A percentile compares a stretch with the other conserved stretches of the same genome.
phyloP scores from a whole-genome alignment of 495 filamentous ascomycete species.

The Staphylotrichum longicolle region DNA sequence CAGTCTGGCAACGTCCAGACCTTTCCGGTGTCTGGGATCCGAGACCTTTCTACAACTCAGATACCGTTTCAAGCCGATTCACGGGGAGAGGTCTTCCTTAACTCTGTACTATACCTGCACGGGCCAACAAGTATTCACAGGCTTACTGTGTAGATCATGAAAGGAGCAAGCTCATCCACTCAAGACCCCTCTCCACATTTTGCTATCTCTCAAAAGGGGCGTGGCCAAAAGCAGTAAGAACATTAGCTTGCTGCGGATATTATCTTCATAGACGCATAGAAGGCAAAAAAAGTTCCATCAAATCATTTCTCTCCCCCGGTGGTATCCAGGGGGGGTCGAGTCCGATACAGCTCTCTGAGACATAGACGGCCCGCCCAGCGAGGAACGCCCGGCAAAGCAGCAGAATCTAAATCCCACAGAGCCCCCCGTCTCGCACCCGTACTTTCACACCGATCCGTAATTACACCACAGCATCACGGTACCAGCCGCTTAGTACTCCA shows the following conservation, averaged over 20 bases:
- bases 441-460: constrained; percentile 8
- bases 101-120: too few species aligned
- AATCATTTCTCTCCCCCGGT: neutral
- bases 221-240: constrained; percentile 13
- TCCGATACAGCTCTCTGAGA: too few species aligned
- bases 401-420: neutral
- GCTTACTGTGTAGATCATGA: too few species aligned
- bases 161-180: neutral
- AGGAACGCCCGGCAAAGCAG: neutral
- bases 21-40: too few species aligned
- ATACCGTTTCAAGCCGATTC: too few species aligned
- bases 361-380: too few species aligned
- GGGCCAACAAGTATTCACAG: too few species aligned
- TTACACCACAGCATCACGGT: constrained; percentile 2
- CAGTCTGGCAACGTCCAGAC: too few species aligned
- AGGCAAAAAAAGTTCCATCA: constrained; percentile 4
- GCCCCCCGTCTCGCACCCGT: neutral
- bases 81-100: too few species aligned
- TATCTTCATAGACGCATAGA: constrained; percentile 14
- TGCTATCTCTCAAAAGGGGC: constrained; percentile 14
- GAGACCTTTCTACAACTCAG: too few species aligned
- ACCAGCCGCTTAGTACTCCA: constrained; percentile 61
- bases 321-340: too few species aligned
- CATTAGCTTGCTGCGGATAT: constrained; percentile 15
- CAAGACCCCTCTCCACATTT: constrained; percentile 18